phyloP scores from a whole-genome alignment of 75 land plant genomes.

The Chamaecyparis obtusa region DNA sequence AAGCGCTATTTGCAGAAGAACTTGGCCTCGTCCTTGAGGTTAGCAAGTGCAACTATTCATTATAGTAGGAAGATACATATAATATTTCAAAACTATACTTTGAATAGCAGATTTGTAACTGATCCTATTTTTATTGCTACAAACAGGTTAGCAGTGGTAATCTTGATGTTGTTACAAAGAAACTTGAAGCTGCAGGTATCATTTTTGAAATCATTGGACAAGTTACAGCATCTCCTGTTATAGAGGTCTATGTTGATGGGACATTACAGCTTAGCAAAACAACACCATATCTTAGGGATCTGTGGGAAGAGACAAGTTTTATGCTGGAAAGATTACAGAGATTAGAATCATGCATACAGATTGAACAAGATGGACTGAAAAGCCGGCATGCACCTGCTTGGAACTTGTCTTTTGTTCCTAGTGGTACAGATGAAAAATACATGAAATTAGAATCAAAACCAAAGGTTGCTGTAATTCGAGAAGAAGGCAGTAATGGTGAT shows the following conservation, averaged over 20 bases:
- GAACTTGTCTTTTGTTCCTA: conserved; percentile 77
- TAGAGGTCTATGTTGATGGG: conserved; percentile 67
- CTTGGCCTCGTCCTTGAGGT: conserved; percentile 88
- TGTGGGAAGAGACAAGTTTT: conserved; percentile 96
- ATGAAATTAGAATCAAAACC: conserved; percentile 50
- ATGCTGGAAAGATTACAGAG: conserved; percentile 74
- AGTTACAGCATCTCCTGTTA: conserved; percentile 43
- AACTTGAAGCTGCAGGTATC: conserved; percentile 46
- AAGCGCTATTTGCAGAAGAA: conserved; percentile 86
- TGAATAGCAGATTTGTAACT: not conserved
- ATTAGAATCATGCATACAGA: conserved; percentile 71
- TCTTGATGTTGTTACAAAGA: conserved; percentile 37
- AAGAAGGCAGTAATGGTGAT: conserved; percentile 99
- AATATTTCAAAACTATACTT: not conserved
- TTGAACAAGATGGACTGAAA: conserved; percentile 78
- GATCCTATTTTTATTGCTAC: not conserved
- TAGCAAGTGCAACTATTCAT: not conserved
- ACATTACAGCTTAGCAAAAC: conserved; percentile 43
- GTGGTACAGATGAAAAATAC: conserved; percentile 47
- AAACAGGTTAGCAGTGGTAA: conserved; percentile 46
- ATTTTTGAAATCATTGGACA: conserved; percentile 65
- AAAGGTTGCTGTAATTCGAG: conserved; percentile 87
- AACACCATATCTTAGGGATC: conserved; percentile 65
- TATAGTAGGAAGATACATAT: not conserved
- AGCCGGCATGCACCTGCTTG: conserved; percentile 65